Base-by-base conservation (phyloP, 257 asterid genomes). In the Nicotiana benthamiana region DNA sequence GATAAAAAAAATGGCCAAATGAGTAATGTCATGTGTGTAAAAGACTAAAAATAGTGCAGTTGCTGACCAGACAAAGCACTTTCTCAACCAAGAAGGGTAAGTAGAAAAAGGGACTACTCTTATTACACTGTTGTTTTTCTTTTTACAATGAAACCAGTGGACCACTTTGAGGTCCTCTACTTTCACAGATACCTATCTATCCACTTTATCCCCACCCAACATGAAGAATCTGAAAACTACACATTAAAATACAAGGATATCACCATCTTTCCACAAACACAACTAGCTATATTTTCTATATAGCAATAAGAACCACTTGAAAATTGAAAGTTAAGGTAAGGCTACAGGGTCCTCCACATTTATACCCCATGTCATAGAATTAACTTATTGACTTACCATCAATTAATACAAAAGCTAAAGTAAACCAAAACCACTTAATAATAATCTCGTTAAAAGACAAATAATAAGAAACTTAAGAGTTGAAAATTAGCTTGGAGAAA, bases 11-110 rank as follows among this genome's bases (percentile, higher is more conserved):
- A 83, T 85, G 87, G 85, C 83, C 83, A 80, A 80, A 85, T 86
- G 79, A 79, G 84, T 43, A 81, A 77, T 56, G 87, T 70, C 87
- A 81, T 90, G 86, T 88, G 90, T 75, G 83, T 83, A 43, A 70
- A 70, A 40, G 48, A 40, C 15, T 5, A 22, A 85, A 57, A 84
- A 88, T 84, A 87, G 89, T 87, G 87, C 72, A 79, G 84, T 77
- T 92, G 97, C 88, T 88, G 90, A 85, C 88, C 84, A 77, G 84
- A 79, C 57, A 85, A 88, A 82, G 84, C 87, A 86, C 88, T 88
- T 82, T 74, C 83, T 57, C 79, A 30, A 67, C 83, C 84, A 79
- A 79, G 80, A 36, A 56, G 79, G 26, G 81, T 28, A 82, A 79
- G 81, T 77, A 60, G 72, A 65, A 18, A 80, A 85, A 81, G 79